phyloP scores from a whole-genome alignment of 208 protist species.

The Phytomonas serpens region DNA sequence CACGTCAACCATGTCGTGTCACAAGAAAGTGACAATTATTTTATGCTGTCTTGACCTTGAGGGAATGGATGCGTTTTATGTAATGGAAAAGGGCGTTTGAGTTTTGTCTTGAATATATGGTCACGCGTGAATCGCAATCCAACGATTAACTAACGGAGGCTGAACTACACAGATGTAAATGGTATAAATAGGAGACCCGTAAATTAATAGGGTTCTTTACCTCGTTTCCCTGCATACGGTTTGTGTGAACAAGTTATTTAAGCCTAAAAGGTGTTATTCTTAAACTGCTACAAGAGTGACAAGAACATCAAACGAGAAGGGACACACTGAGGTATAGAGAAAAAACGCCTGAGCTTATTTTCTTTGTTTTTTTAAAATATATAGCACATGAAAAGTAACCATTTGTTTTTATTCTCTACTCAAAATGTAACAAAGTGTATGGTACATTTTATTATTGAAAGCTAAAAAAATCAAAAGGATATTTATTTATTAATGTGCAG shows the following conservation, averaged over 20 bases:
- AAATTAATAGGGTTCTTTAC: neutral
- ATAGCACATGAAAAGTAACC: neutral
- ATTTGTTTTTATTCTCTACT: conserved; percentile 4
- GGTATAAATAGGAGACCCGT: neutral
- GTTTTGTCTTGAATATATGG: neutral
- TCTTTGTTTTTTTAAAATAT: neutral
- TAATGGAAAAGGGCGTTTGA: neutral
- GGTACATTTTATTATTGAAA: neutral
- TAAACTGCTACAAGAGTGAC: neutral
- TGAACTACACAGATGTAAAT: neutral
- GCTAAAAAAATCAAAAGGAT: conserved; percentile 10
- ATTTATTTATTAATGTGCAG: conserved; percentile 9
- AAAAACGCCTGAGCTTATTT: neutral
- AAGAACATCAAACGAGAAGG: neutral
- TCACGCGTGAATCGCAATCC: neutral
- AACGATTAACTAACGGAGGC: neutral
- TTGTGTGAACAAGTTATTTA: neutral
- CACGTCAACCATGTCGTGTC: neutral
- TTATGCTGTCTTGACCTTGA: neutral
- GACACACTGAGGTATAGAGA: neutral
- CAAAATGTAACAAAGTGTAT: neutral
- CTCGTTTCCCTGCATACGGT: neutral
- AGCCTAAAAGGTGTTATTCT: neutral
- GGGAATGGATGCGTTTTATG: neutral
- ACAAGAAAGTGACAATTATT: neutral